Evolutionary conservation across 768 basidiomycete genomes (phyloP).

Genomic region (Russula compacta): DNA sequence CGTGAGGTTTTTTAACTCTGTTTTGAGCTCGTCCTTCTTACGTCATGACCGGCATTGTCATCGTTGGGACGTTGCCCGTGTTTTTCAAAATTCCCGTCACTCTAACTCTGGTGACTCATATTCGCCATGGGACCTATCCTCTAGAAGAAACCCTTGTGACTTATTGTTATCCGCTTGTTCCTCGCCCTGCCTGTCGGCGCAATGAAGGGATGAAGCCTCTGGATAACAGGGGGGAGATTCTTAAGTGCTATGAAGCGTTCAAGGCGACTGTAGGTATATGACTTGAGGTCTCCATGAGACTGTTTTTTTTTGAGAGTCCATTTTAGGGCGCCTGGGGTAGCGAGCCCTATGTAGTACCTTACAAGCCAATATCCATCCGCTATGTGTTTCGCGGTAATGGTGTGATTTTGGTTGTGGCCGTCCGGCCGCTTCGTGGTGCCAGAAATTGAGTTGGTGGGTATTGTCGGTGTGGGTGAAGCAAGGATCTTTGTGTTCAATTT

Average conservation of each 20-base stretch:
- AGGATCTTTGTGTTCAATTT: too few species aligned
- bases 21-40: not conserved
- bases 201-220: slow-evolving; percentile 21
- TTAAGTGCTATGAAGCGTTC: slow-evolving; percentile 20
- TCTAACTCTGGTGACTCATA: not conserved
- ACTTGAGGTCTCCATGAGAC: too few species aligned
- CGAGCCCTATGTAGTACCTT: too few species aligned
- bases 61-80: not conserved
- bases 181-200: slow-evolving; percentile 5
- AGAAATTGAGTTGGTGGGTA: too few species aligned
- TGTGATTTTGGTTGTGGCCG: too few species aligned
- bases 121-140: not conserved
- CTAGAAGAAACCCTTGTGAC: not conserved
- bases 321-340: too few species aligned
- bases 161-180: slow-evolving; percentile 8
- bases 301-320: too few species aligned
- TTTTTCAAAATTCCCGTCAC: slow-evolving; percentile 3
- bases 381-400: too few species aligned
- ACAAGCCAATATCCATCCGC: too few species aligned
- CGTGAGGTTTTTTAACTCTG: not conserved
- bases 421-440: too few species aligned
- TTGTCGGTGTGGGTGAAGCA: too few species aligned
- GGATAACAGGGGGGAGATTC: slow-evolving; percentile 9
- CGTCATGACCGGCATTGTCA: not conserved
- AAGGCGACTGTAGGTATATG: slow-evolving; percentile 8